Conservation (phyloP, 2,329 filamentous ascomycete genomes). For the Chrysoporthe puriensis region DNA sequence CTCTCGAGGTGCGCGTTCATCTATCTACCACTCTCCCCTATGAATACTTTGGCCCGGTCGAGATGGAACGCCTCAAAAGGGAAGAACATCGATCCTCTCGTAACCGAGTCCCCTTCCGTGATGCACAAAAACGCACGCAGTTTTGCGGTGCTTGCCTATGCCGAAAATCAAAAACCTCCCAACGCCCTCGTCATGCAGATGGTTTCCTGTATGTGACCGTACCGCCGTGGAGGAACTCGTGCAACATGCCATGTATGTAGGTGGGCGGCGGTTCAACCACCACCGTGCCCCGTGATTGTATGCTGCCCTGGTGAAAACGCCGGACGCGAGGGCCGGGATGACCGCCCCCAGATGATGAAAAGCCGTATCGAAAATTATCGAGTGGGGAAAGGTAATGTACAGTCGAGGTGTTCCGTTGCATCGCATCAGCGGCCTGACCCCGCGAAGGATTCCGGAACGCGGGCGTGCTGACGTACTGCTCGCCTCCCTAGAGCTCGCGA, state of each 20-base stretch:
- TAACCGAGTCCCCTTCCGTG: not conserved
- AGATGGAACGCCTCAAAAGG: not conserved
- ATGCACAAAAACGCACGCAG: not conserved
- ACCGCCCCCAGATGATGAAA: not conserved
- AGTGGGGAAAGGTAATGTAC: constrained; percentile 5
- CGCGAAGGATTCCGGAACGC: constrained; percentile 10
- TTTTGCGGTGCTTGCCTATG: constrained; percentile 15
- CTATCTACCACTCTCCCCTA: constrained; percentile 14
- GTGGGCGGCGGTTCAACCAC: not conserved
- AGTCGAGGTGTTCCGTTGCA: not conserved
- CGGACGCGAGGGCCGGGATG: not conserved
- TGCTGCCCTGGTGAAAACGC: constrained; percentile 3
- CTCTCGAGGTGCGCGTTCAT: constrained; percentile 5
- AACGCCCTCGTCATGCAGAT: constrained; percentile 23
- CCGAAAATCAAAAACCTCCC: constrained; percentile 17
- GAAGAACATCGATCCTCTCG: not conserved
- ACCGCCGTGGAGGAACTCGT: not conserved
- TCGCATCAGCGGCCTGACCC: not conserved
- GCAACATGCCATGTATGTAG: not conserved
- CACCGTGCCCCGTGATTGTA: not conserved
- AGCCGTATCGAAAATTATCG: not conserved
- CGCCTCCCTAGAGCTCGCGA: constrained; percentile 67
- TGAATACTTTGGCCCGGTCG: not conserved
- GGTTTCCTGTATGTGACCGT: constrained; percentile 7
- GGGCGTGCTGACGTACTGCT: constrained; percentile 16